Evolutionary conservation across 495 filamentous ascomycete genomes (phyloP).

Genomic region (Talaromyces stipitatus): DNA sequence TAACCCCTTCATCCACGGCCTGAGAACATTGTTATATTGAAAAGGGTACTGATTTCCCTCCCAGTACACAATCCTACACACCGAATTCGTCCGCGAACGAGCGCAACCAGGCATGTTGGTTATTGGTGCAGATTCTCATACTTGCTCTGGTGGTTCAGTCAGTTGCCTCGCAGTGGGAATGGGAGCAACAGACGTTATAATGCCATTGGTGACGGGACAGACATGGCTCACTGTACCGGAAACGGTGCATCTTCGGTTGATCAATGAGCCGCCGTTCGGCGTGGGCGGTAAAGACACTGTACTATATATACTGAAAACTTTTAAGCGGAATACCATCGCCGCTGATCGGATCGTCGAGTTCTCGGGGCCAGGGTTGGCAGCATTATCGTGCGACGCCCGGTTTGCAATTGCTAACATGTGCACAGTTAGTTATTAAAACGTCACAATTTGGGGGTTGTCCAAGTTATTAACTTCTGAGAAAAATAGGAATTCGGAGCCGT

Average conservation of each 20-base stretch:
- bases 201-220: conserved; percentile 24
- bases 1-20: background rate
- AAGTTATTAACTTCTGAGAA: background rate
- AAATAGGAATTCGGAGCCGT: background rate
- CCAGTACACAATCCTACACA: conserved; percentile 15
- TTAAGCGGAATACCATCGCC: background rate
- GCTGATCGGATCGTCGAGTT: background rate
- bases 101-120: conserved; percentile 25
- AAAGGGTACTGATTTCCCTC: background rate
- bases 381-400: background rate
- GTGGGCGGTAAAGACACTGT: conserved; percentile 5
- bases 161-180: conserved; percentile 24
- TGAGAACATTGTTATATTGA: background rate
- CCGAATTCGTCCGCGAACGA: conserved; percentile 25
- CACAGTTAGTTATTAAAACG: background rate
- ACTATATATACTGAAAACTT: background rate
- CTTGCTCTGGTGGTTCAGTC: conserved; percentile 23
- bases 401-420: conserved; percentile 2
- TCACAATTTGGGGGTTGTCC: background rate
- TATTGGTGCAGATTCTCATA: conserved; percentile 28
- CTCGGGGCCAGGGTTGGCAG: background rate
- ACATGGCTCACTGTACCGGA: conserved; percentile 31
- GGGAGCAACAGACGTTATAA: conserved; percentile 24
- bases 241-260: conserved; percentile 19
- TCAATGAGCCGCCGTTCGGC: conserved; percentile 7